Base-by-base conservation (phyloP, 331 rosid species). In the Rosa hybrid region DNA sequence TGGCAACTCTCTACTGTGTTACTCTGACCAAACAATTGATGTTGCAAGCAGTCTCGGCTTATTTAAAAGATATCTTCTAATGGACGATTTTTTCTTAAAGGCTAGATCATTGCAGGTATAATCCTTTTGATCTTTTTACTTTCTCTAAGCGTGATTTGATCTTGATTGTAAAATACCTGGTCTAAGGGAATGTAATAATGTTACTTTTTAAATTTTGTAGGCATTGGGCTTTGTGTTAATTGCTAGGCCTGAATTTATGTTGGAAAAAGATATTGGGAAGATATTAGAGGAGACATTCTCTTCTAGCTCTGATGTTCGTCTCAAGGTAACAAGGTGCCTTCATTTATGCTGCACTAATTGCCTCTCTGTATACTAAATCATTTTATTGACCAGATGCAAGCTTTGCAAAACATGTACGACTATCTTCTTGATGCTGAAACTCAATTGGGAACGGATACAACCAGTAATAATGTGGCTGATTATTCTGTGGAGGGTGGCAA, bases 221-320 rank as follows among this genome's bases (percentile, higher is more conserved):
- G 99, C 99, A 25, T 89, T 96, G 59, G 99, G 99, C 56, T 93
- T 82, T 85, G 91, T 96, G 71, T 86, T 96, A 77, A 91, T 96
- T 86, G 98, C 98, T 18, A 89, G 96, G 91, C 99, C 99, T n/a
- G 96, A 96, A 76, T 89, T 76, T 84, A 96, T 96, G 99, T 86
- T 96, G 89, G 97, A 90, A 80, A 88, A 85, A 23, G 97, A 88
- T 80, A 88, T 93, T 68, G 98, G 97, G 73, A 96, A 86, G 87
- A 85, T 96, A 81, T 70, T 96, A 74, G 98, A 87, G 94, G 93
- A 76, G 71, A 85, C 94, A 25, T 81, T 96, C 72, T 88, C 94
- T 46, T 88, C 94, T 48, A 76, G 72, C 21, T 86, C 94, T 80
- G 98, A 96, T 84, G 84, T 81, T 59, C 94, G 97, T 53, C 90